Conservation (phyloP, 495 filamentous ascomycete genomes). For the Lophiotrema nucula region DNA sequence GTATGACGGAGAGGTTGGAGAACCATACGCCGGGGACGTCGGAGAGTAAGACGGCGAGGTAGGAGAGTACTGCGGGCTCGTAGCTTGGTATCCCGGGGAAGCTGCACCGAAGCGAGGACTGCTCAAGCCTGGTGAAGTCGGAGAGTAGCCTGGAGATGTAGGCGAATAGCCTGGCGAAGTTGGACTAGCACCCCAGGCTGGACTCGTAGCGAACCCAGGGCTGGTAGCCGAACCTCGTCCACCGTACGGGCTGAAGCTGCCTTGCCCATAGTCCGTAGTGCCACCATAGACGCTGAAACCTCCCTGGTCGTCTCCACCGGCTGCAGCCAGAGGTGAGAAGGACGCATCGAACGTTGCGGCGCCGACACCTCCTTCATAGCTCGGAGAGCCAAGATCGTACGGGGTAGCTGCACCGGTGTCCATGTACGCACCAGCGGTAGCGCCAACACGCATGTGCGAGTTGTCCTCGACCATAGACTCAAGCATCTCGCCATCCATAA, state of each 20-base stretch:
- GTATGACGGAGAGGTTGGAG: constrained; percentile 43
- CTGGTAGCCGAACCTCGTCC: constrained; percentile 56
- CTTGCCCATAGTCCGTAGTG: constrained; percentile 50
- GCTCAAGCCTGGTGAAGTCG: constrained; percentile 52
- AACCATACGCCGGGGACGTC: constrained; percentile 56
- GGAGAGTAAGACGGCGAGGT: constrained; percentile 48
- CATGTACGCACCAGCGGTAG: constrained; percentile 64
- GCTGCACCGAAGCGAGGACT: constrained; percentile 39
- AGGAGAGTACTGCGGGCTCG: constrained; percentile 46
- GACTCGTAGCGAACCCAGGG: constrained; percentile 75
- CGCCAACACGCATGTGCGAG: constrained; percentile 70
- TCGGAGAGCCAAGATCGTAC: constrained; percentile 88
- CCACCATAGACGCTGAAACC: constrained; percentile 64
- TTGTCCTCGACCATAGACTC: constrained; percentile 92
- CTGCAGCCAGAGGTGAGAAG: constrained; percentile 87
- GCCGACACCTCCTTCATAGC: constrained; percentile 73
- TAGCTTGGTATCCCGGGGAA: constrained; percentile 41
- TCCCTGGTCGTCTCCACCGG: constrained; percentile 66
- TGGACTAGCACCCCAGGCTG: constrained; percentile 72
- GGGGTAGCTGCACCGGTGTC: constrained; percentile 87
- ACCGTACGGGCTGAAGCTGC: constrained; percentile 67
- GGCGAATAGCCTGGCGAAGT: constrained; percentile 83
- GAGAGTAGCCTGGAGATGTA: constrained; percentile 65
- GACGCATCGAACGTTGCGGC: constrained; percentile 74
- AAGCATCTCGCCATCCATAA: constrained; percentile 89